phyloP scores from a whole-genome alignment of 129 eudicot genomes.

The Flaveria bidentis region DNA sequence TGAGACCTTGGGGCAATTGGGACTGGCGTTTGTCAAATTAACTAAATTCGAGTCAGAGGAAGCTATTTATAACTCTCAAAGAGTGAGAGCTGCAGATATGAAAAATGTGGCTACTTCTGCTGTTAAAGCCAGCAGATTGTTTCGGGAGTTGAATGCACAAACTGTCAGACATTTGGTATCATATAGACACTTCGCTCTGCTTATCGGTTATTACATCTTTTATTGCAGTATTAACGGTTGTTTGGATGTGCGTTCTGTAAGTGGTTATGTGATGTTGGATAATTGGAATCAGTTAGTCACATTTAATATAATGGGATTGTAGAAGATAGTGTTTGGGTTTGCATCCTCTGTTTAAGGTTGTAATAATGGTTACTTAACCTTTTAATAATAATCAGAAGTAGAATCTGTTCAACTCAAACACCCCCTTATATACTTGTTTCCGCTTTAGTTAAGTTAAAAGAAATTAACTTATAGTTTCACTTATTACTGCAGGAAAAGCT shows the following conservation, averaged over 20 bases:
- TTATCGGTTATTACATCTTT: not conserved
- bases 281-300: not conserved
- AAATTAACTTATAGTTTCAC: not conserved
- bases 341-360: not conserved
- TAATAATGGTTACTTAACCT: slow-evolving; percentile 6
- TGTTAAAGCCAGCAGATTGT: slow-evolving; percentile 86
- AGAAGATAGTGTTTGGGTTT: not conserved
- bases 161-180: slow-evolving; percentile 83
- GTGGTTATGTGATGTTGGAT: not conserved
- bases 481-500: slow-evolving; percentile 71
- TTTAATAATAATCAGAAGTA: not conserved
- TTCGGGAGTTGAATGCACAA: slow-evolving; percentile 73
- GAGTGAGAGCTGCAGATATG: slow-evolving; percentile 73
- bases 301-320: not conserved
- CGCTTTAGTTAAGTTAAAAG: not conserved
- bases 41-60: slow-evolving; percentile 85
- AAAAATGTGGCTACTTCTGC: slow-evolving; percentile 91
- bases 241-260: not conserved
- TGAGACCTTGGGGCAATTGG: slow-evolving; percentile 86
- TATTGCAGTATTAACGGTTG: not conserved
- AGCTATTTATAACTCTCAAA: slow-evolving; percentile 66
- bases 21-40: slow-evolving; percentile 75
- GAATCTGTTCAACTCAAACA: not conserved
- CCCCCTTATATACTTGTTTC: not conserved
- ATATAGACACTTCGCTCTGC: not conserved